These are phyloP conservation scores for Aureobasidium uvarum DNA, from an alignment of 2,329 filamentous ascomycete species.

Conservation along the genomic window DNA sequence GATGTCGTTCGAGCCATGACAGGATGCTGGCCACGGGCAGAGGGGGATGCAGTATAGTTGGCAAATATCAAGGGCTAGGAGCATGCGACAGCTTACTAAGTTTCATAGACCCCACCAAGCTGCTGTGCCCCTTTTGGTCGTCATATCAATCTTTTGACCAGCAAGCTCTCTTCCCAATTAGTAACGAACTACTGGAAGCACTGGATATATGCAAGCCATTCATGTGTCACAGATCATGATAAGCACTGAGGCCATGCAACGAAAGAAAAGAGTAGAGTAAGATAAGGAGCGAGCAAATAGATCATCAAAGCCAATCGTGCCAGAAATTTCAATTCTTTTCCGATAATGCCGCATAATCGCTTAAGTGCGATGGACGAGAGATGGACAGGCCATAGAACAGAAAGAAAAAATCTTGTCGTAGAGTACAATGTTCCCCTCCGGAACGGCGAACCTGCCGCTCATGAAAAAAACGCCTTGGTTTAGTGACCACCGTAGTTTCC, in stretches of 20 bases:
- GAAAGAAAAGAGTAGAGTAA: not conserved
- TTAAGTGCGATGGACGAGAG: slow-evolving; percentile 21
- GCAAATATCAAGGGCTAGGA: not conserved
- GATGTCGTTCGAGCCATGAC: slow-evolving; percentile 24
- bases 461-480: slow-evolving; percentile 25
- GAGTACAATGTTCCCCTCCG: slow-evolving; percentile 22
- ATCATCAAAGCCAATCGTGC: slow-evolving; percentile 18
- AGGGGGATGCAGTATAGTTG: not conserved
- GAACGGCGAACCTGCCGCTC: slow-evolving; percentile 22
- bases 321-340: slow-evolving; percentile 24
- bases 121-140: not conserved
- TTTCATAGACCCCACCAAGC: not conserved
- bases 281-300: not conserved
- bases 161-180: not conserved
- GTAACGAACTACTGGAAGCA: not conserved
- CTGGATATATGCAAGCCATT: not conserved
- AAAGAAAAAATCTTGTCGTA: slow-evolving; percentile 26
- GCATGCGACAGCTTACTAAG: slow-evolving; percentile 3
- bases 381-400: slow-evolving; percentile 26
- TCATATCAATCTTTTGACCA: not conserved
- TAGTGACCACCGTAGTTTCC: slow-evolving; percentile 35
- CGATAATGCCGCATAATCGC: slow-evolving; percentile 24
- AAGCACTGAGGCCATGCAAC: not conserved
- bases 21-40: not conserved
- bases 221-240: not conserved